Base-by-base conservation (phyloP, 441 rosid species). In the Gossypium gossypioides region DNA sequence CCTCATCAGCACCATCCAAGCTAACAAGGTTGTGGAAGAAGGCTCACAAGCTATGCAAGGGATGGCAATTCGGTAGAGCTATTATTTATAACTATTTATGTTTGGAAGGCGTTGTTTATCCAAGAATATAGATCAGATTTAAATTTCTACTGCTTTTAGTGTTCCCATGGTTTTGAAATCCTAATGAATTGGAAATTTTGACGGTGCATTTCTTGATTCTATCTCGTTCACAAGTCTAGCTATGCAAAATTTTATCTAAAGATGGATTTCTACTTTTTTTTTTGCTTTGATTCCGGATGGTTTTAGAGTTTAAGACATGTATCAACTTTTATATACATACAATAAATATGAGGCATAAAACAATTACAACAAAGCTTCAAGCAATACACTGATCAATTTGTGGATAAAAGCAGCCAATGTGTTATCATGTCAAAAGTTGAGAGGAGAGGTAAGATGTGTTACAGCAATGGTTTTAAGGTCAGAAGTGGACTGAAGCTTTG, bases 11-110 rank as follows among this genome's bases (percentile, higher is more conserved):
- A 90, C 98, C 82, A 87, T 93, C 58, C 94, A 90, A 78, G 87
- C 96, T 0, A 93, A 88, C 88, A 93, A 93, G 90, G 77, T 83
- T 64, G 84, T 90, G 0, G 97, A 96, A 75, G 98, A 96, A 64
- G 84, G 87, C 59, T 72, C 96, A 27, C 98, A 85, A 77, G 83
- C 89, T 34, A 79, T 74, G 65, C 95, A 93, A 82, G 96, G 97
- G 16, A 40, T 91, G 76, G 52, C 64, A 69, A 84, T 82, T 79
- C 98, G 91, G 69, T 91, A 74, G 78, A 40, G 51, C 42, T 57
- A 2, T 10, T 67, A 69, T 32, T 42, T 48, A 18, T 29, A 24
- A 8, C 22, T 40, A 69, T 61, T 69, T 60, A 69, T 61, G 55
- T 22, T 51, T 18, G 25, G 7, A 65, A 52, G 52, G 65, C 56